Percentiles rank a stretch among this genome's conserved stretches.
These are phyloP conservation scores for Torulaspora quercuum DNA, from an alignment of 805 yeast species.

Conservation along the genomic window DNA sequence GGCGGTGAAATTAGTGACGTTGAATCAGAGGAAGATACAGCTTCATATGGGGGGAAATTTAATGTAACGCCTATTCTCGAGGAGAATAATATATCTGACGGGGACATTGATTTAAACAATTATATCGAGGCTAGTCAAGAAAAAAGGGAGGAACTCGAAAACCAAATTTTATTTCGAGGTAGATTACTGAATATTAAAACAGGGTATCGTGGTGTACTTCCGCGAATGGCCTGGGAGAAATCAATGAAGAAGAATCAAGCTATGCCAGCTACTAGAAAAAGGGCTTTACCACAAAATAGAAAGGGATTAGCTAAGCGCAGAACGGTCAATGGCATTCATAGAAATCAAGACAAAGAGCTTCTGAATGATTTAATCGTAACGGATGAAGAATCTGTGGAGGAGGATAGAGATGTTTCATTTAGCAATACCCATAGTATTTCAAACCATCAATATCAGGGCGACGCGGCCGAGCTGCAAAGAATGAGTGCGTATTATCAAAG, in stretches of 20 bases:
- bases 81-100: too few relatives aligned
- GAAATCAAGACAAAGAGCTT: conserved; percentile 19
- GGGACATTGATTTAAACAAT: neutral
- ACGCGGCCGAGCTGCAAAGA: conserved; percentile 15
- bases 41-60: too few relatives aligned
- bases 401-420: neutral
- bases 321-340: neutral
- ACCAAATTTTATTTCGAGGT: conserved; percentile 28
- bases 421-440: conserved; percentile 3
- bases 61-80: too few relatives aligned
- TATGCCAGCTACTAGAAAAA: conserved; percentile 5
- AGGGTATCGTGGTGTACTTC: conserved; percentile 35
- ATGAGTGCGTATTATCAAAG: conserved; percentile 20
- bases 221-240: conserved; percentile 34
- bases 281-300: conserved; percentile 4
- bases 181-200: conserved; percentile 26
- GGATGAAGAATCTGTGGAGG: conserved; percentile 16
- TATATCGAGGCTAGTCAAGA: neutral
- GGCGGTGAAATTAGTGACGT: conserved; percentile 4
- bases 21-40: too few relatives aligned
- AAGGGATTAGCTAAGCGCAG: conserved; percentile 32
- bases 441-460: conserved; percentile 2
- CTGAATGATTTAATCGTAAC: conserved; percentile 25
- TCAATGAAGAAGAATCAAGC: conserved; percentile 14
- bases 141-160: conserved; percentile 8